Evolutionary conservation across 148 eudicot genomes (phyloP).

Genomic region (Agrostemma githago): DNA sequence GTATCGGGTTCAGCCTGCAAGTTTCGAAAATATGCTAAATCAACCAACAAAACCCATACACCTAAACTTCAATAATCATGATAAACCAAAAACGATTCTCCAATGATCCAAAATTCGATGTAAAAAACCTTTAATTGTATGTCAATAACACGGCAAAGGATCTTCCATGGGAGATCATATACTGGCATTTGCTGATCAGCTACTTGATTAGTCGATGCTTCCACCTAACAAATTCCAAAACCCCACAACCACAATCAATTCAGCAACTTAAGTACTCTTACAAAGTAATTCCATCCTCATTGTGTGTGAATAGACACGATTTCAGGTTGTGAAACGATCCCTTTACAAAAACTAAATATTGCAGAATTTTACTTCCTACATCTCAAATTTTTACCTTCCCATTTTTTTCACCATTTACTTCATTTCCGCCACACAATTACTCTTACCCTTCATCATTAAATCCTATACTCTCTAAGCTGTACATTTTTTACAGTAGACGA

Average conservation of each 20-base stretch:
- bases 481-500: too few relatives aligned
- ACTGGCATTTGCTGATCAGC: slow-evolving; percentile 91
- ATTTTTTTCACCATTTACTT: too few relatives aligned
- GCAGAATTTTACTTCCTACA: too few relatives aligned
- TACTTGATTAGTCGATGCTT: slow-evolving; percentile 86
- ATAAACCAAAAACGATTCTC: not conserved
- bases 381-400: too few relatives aligned
- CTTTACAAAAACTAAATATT: too few relatives aligned
- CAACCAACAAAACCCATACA: not conserved
- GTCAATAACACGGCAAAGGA: slow-evolving; percentile 74
- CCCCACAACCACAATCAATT: not conserved
- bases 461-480: too few relatives aligned
- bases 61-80: not conserved
- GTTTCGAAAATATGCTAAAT: not conserved
- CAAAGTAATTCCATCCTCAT: too few relatives aligned
- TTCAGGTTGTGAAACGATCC: too few relatives aligned
- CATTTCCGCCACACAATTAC: too few relatives aligned
- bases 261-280: not conserved
- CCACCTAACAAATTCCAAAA: slow-evolving; percentile 49
- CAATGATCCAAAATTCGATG: not conserved
- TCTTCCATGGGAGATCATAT: slow-evolving; percentile 84
- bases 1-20: slow-evolving; percentile 87
- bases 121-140: slow-evolving; percentile 62
- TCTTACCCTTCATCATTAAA: too few relatives aligned
- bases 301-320: too few relatives aligned